phyloP scores from a whole-genome alignment of 2,329 filamentous ascomycete genomes.

The Aaosphaeria pasadenensis region DNA sequence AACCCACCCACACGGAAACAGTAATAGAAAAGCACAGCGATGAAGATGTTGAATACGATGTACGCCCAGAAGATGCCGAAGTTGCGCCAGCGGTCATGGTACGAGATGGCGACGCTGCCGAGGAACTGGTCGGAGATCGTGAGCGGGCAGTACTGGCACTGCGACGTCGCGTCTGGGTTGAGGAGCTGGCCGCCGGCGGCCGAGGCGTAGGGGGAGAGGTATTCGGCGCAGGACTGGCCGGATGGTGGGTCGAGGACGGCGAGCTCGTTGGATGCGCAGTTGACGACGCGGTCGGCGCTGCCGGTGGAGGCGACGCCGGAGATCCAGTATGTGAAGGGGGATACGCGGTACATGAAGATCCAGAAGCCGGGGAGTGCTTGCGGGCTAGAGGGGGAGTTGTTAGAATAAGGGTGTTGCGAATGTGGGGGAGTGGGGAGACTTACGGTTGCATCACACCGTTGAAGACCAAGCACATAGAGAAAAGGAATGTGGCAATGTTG shows the following conservation, averaged over 20 bases:
- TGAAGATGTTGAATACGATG: constrained; percentile 60
- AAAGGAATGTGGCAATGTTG: constrained; percentile 58
- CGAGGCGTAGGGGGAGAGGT: constrained; percentile 43
- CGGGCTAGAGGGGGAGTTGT: constrained; percentile 33
- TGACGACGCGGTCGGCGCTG: constrained; percentile 47
- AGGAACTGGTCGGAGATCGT: constrained; percentile 49
- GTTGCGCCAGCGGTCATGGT: constrained; percentile 59
- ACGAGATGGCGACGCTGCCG: constrained; percentile 40
- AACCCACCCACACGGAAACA: constrained; percentile 28
- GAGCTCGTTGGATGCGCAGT: constrained; percentile 45
- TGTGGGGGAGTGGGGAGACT: too few species aligned
- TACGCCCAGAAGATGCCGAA: constrained; percentile 69
- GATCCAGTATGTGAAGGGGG: constrained; percentile 64
- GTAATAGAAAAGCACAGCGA: constrained; percentile 60
- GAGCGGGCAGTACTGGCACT: constrained; percentile 52
- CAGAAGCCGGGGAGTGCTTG: constrained; percentile 65
- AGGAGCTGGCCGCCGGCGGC: constrained; percentile 41
- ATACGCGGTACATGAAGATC: constrained; percentile 73
- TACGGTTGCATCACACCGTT: constrained; percentile 57
- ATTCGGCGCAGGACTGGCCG: constrained; percentile 42
- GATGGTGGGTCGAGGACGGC: constrained; percentile 40
- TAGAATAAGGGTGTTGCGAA: too few species aligned
- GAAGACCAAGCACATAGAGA: constrained; percentile 48
- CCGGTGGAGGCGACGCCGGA: constrained; percentile 38
- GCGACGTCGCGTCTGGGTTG: constrained; percentile 42